phyloP scores from a whole-genome alignment of 805 yeast species.

The Allodekkera sacchari region DNA sequence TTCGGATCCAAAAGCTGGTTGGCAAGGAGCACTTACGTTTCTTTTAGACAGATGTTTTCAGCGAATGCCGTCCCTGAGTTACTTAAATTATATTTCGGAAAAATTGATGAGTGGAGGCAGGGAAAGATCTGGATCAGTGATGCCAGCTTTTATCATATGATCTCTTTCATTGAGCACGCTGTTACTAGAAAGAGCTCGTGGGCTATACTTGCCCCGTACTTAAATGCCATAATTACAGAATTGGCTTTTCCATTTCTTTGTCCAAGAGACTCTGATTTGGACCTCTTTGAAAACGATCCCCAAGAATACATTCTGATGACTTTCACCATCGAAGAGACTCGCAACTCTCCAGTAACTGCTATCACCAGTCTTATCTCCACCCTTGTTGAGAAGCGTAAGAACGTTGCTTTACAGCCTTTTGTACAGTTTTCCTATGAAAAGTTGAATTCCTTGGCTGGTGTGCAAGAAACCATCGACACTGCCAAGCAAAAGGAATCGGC shows the following conservation, averaged over 20 bases:
- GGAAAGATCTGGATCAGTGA: conserved; percentile 61
- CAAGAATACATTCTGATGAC: conserved; percentile 80
- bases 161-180: conserved; percentile 56
- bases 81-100: conserved; percentile 51
- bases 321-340: conserved; percentile 56
- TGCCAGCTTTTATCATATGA: conserved; percentile 54
- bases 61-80: conserved; percentile 66
- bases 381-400: conserved; percentile 59
- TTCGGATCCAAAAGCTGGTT: conserved; percentile 49
- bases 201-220: conserved; percentile 62
- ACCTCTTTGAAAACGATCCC: conserved; percentile 81
- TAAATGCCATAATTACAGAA: conserved; percentile 54
- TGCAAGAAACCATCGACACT: conserved; percentile 34
- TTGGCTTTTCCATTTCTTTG: conserved; percentile 74
- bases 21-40: conserved; percentile 46
- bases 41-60: conserved; percentile 48
- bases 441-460: conserved; percentile 30
- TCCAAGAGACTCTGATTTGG: conserved; percentile 65
- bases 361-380: conserved; percentile 68
- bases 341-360: conserved; percentile 65
- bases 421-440: conserved; percentile 50
- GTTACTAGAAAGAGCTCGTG: conserved; percentile 56
- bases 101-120: conserved; percentile 68
- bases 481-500: conserved; percentile 73
- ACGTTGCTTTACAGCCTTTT: conserved; percentile 50